Percentiles rank a stretch among this genome's conserved stretches.
phyloP scores from a whole-genome alignment of 163 green algal species.

The Coccomyxa subellipsoidea region DNA sequence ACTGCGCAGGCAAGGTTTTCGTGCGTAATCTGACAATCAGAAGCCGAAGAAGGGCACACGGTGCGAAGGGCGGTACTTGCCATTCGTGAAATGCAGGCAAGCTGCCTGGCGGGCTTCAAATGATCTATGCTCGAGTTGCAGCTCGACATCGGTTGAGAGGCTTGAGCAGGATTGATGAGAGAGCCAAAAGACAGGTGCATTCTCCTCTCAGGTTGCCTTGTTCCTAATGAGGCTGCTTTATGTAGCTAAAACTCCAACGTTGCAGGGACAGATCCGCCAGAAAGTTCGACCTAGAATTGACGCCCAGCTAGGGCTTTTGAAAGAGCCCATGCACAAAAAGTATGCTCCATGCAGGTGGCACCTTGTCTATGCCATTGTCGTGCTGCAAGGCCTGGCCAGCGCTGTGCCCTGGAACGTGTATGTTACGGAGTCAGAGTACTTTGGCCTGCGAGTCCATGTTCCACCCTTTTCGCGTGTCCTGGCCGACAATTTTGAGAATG shows the following conservation, averaged over 20 bases:
- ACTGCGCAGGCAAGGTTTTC: not conserved
- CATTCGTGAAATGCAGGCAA: too few species aligned
- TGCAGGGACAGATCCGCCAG: too few species aligned
- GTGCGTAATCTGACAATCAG: too few species aligned
- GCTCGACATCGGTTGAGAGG: not conserved
- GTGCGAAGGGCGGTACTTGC: too few species aligned
- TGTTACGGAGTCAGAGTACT: slow-evolving; percentile 68
- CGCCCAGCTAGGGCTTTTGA: not conserved
- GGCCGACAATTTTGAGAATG: slow-evolving; percentile 57
- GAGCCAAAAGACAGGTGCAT: not conserved
- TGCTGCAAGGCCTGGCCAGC: slow-evolving; percentile 61
- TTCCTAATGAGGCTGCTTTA: too few species aligned
- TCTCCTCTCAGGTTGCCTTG: too few species aligned
- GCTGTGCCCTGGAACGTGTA: slow-evolving; percentile 73
- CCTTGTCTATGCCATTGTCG: slow-evolving; percentile 36
- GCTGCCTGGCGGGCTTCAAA: not conserved
- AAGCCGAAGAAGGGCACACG: too few species aligned
- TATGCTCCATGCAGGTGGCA: not conserved
- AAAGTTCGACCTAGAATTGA: too few species aligned
- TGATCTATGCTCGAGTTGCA: not conserved
- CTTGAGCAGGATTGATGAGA: not conserved
- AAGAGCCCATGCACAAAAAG: not conserved
- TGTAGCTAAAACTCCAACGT: too few species aligned
- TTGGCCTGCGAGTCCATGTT: slow-evolving; percentile 57
- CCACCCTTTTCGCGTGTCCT: slow-evolving; percentile 38